Percentiles rank a stretch among this genome's conserved stretches.
phyloP scores from a whole-genome alignment of 1,284 basidiomycete species.

The Rhodofomes roseus region DNA sequence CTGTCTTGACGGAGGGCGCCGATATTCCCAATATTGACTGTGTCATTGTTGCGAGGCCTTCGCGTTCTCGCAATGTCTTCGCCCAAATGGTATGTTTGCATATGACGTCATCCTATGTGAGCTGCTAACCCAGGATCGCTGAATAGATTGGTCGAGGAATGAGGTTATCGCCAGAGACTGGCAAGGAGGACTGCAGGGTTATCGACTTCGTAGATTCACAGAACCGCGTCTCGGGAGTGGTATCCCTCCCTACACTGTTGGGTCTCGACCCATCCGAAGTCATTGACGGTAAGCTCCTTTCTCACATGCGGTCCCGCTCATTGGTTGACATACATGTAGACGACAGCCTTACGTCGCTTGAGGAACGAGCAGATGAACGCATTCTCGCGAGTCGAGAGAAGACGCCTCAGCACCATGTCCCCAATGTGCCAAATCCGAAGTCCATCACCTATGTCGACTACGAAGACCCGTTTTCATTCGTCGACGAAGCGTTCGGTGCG shows the following conservation, averaged over 20 bases:
- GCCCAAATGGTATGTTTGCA: constrained; percentile 77
- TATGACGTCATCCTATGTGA: too few relatives aligned
- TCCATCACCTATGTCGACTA: constrained; percentile 80
- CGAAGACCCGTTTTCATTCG: constrained; percentile 72
- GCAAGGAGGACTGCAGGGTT: constrained; percentile 84
- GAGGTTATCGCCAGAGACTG: constrained; percentile 77
- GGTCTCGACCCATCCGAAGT: constrained; percentile 77
- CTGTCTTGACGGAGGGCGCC: constrained; percentile 88
- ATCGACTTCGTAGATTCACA: constrained; percentile 90
- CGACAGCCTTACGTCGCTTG: constrained; percentile 46
- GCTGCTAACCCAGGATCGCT: background rate
- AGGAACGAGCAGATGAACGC: constrained; percentile 32
- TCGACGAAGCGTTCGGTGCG: constrained; percentile 47
- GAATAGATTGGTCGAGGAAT: constrained; percentile 88
- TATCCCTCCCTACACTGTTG: constrained; percentile 83
- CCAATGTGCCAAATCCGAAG: constrained; percentile 50
- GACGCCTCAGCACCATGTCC: constrained; percentile 12
- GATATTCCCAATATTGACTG: constrained; percentile 94
- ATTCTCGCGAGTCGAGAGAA: constrained; percentile 12
- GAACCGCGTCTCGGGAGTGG: constrained; percentile 64
- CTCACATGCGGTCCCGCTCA: background rate
- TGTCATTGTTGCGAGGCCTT: constrained; percentile 83
- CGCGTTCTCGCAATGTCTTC: constrained; percentile 85
- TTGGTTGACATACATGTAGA: constrained; percentile 32
- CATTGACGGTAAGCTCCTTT: constrained; percentile 47